Base-by-base conservation (phyloP, 2,329 filamentous ascomycete genomes). In the Acrocalymma vagum region DNA sequence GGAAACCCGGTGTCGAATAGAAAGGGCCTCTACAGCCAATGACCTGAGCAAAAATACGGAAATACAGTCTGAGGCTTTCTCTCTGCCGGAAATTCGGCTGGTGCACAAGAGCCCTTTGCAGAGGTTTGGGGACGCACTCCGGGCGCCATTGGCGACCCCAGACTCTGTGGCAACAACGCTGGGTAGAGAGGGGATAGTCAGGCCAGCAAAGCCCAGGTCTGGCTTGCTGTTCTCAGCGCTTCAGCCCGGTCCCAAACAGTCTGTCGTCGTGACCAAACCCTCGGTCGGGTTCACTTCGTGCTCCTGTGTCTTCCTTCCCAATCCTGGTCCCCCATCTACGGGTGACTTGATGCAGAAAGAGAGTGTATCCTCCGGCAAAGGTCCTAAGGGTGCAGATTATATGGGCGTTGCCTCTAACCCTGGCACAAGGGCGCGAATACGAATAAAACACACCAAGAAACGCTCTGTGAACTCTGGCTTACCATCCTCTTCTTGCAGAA, bases 401-500 rank as follows among this genome's bases (percentile, higher is more conserved):
- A 51, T 26, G n/a, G 44, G 45, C 29, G 50, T 27, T 10, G 46
- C 52, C 7, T 34, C 50, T 9, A 36, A 23, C n/a, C 25, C 54
- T n/a, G 23, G 31, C 15, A 28, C 48, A 7, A 46, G 22, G 25
- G 38, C 50, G 38, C 38, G 30, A 11, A 34, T 29, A 28, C 20
- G 30, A 5, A 33, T 31, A 23, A 29, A 41, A 17, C 52, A 38
- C 31, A 52, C 46, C 24, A 43, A 49, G 31, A 39, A 44, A 25
- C 55, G 53, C 40, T 51, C 58, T 55, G 35, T 36, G 29, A 53
- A 38, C 53, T 53, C 47, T 51, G 33, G 57, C 67, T 69, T 66
- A 69, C 67, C 55, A 49, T 66, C 53, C 59, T 58, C 46, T 51
- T 35, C 55, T n/a, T 55, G 41, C 60, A 94, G 90, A 58, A 94